Evolutionary conservation across 805 yeast genomes (phyloP), one percentile per base, ranked within the genome.

Genomic region (Wickerhamomyces ciferrii): DNA sequence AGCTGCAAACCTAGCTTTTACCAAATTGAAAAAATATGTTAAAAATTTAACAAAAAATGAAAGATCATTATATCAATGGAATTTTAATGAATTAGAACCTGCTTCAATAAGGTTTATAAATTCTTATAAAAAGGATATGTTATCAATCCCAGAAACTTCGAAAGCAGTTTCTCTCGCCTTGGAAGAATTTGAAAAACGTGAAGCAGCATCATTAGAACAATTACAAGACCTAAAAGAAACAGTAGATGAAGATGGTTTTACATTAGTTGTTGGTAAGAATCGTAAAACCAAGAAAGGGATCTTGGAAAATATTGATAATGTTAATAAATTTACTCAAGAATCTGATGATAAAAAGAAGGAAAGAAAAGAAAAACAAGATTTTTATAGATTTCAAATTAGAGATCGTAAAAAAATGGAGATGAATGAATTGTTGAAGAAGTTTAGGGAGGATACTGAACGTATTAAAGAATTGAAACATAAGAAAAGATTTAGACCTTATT

Each of bases 161-260:
- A 76, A 81, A 39, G 62, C 65, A 8, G 69, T 75, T 35, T 87
- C 89, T 2, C 73, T 86, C 38, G 70, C 71, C 35, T 74, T 92
- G 72, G 67, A 66, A 25, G 78, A 78, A 11, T 92, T 90, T 65
- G 87, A 84, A 55, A 67, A 72, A 46, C 78, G 82, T 24, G 98
- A 92, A 62, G 74, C 74, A 50, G 79, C 75, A 48, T 79, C 82
- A 2, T 70, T 71, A 25, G 82, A 79, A 34, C 76, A 75, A 42
- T 63, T 83, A 43, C 73, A 74, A 46, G 71, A 71, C 11, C 79
- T 80, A 69, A 74, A 76, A 24, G 74, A 78, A 40, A 57, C 78
- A 29, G 94, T 90, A 3, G 98, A 91, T 63, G 97, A 86, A 53
- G 97, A 91, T 63, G 98, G 97, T 2, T 91, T 91, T 68, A 89